A percentile compares a stretch with the other conserved stretches of the same genome.
phyloP scores from a whole-genome alignment of 768 basidiomycete genomes.

The Lactifluus piperatus region DNA sequence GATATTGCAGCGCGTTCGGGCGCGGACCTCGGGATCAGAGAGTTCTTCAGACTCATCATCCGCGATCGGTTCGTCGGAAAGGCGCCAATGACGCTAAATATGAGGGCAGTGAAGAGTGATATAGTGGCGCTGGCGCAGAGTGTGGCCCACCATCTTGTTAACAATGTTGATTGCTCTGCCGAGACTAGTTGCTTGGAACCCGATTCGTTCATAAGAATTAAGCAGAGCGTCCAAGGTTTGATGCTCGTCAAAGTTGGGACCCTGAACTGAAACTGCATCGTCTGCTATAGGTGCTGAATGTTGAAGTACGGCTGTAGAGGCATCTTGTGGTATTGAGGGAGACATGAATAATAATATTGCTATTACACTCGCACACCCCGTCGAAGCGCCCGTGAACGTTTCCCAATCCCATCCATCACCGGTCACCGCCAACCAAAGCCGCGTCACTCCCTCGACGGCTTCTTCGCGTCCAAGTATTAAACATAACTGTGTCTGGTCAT shows the following conservation, averaged over 20 bases:
- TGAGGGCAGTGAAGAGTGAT: not conserved
- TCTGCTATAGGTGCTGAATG: constrained; percentile 64
- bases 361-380: no score
- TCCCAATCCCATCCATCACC: not conserved
- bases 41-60: constrained; percentile 66
- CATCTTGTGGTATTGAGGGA: constrained; percentile 40
- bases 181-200: constrained; percentile 95
- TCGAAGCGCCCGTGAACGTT: constrained; percentile 3
- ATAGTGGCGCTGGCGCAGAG: not conserved
- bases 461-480: not conserved
- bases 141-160: constrained; percentile 72
- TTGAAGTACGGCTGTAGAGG: constrained; percentile 70
- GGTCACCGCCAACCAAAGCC: not conserved
- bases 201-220: constrained; percentile 77
- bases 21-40: constrained; percentile 48
- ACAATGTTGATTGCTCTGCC: constrained; percentile 85
- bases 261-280: constrained; percentile 62
- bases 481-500: not conserved
- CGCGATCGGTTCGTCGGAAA: constrained; percentile 72
- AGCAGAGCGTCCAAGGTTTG: constrained; percentile 63
- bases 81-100: constrained; percentile 72
- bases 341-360: not conserved
- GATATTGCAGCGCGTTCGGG: constrained; percentile 70
- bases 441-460: constrained; percentile 8
- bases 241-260: constrained; percentile 76